A percentile compares a stretch with the other conserved stretches of the same genome.
Conservation (phyloP, 2,329 filamentous ascomycete species). For the Endoconidiophora polonica region DNA sequence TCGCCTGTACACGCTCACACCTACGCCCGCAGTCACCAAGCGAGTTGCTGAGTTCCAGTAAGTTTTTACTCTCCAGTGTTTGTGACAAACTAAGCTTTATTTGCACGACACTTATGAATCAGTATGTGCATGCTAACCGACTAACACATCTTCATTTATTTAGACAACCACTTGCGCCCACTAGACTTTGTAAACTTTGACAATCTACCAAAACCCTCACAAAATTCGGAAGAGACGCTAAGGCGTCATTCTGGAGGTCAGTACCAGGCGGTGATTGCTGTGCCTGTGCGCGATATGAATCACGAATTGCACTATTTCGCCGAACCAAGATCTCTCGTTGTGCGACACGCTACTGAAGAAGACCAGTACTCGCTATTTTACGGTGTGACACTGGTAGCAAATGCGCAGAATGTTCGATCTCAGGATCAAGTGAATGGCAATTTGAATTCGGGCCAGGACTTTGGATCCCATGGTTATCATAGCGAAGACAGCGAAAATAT, state of each 20-base stretch:
- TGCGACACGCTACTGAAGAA: slow-evolving; percentile 2
- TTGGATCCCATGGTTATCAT: too few species aligned
- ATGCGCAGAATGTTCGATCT: too few species aligned
- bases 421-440: too few species aligned
- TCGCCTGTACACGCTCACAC: background rate
- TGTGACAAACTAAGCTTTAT: background rate
- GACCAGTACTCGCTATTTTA: slow-evolving; percentile 10
- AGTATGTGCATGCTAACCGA: background rate
- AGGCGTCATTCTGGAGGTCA: slow-evolving; percentile 11
- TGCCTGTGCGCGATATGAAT: slow-evolving; percentile 12
- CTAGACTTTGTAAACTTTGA: slow-evolving; percentile 1
- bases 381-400: slow-evolving; percentile 9
- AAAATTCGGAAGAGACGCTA: slow-evolving; percentile 1
- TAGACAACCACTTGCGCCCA: slow-evolving; percentile 7
- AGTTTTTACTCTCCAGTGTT: background rate
- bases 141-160: background rate
- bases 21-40: slow-evolving; percentile 10
- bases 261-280: slow-evolving; percentile 12
- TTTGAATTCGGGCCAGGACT: too few species aligned
- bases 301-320: slow-evolving; percentile 5
- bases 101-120: too few species aligned
- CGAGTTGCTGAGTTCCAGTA: slow-evolving; percentile 9
- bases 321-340: slow-evolving; percentile 8
- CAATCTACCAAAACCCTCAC: slow-evolving; percentile 2
- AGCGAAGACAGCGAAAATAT: too few species aligned